Evolutionary conservation across 2,329 filamentous ascomycete species (phyloP).

Genomic region (Xylariaceae sp.): DNA sequence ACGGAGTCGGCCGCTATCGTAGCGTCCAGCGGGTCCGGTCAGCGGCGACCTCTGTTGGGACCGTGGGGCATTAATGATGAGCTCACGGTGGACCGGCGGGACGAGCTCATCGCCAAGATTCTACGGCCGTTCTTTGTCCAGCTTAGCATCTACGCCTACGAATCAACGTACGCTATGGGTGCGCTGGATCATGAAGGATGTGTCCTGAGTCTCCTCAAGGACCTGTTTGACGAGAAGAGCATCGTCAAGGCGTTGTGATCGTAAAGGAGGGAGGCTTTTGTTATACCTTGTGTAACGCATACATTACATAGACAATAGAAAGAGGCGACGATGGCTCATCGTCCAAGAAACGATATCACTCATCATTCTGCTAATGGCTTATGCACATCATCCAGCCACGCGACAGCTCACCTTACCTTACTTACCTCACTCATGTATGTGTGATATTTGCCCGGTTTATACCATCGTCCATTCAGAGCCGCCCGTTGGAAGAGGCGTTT

Average conservation of each 20-base stretch:
- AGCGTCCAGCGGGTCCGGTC: conserved; percentile 28
- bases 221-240: conserved; percentile 74
- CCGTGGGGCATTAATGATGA: conserved; percentile 51
- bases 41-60: conserved; percentile 47
- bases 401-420: too few relatives aligned
- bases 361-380: background rate
- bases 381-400: too few relatives aligned
- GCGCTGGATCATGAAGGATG: conserved; percentile 61
- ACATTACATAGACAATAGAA: background rate
- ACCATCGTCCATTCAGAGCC: too few relatives aligned
- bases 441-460: too few relatives aligned
- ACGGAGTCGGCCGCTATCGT: conserved; percentile 32
- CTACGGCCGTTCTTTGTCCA: conserved; percentile 85
- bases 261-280: background rate
- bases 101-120: conserved; percentile 69
- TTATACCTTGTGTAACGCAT: conserved; percentile 9
- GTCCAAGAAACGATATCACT: background rate
- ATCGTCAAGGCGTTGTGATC: conserved; percentile 54
- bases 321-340: background rate
- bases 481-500: too few relatives aligned
- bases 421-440: too few relatives aligned
- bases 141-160: conserved; percentile 88
- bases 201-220: conserved; percentile 58
- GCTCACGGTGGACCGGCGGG: conserved; percentile 53
- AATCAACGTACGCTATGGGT: conserved; percentile 84